A percentile compares a stretch with the other conserved stretches of the same genome.
These are phyloP conservation scores for Ceratocystis lukuohia DNA, from an alignment of 2,329 filamentous ascomycete species.

Conservation along the genomic window DNA sequence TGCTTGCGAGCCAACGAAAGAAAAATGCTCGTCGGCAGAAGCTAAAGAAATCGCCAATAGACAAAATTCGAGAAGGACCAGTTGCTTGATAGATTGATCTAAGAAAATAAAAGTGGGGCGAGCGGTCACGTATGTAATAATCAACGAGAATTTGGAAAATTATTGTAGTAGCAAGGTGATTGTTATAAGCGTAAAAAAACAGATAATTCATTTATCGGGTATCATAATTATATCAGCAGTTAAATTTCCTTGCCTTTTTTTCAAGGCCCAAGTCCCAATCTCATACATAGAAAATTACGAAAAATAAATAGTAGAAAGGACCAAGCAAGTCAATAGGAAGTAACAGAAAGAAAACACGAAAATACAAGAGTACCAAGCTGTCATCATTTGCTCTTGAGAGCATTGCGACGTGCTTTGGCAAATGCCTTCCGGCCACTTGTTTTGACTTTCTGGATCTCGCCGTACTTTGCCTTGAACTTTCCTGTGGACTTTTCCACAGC, in stretches of 20 bases:
- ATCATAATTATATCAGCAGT: conserved; percentile 15
- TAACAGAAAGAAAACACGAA: not conserved
- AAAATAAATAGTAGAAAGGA: not conserved
- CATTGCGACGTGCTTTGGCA: conserved; percentile 36
- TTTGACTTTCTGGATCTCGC: conserved; percentile 69
- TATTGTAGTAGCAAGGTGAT: not conserved
- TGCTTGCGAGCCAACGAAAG: not conserved
- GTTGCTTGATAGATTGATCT: not conserved
- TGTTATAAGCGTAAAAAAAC: not conserved
- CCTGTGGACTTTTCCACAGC: conserved; percentile 29
- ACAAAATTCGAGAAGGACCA: not conserved
- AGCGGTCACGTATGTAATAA: not conserved
- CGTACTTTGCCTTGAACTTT: conserved; percentile 78
- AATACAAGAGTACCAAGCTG: not conserved
- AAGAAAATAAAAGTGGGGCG: conserved; percentile 6
- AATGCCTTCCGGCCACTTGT: conserved; percentile 77
- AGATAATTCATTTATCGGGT: conserved; percentile 15
- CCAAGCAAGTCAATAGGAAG: not conserved
- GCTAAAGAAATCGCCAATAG: not conserved
- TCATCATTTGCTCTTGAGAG: conserved; percentile 10
- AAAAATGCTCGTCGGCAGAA: not conserved
- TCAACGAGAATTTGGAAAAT: not conserved
- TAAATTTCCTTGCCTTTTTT: not conserved
- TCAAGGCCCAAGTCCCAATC: conserved; percentile 4
- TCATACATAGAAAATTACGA: conserved; percentile 1